These are phyloP conservation scores for Discostella stelligeroides DNA, from an alignment of 108 stramenopile species.

Conservation along the genomic window DNA sequence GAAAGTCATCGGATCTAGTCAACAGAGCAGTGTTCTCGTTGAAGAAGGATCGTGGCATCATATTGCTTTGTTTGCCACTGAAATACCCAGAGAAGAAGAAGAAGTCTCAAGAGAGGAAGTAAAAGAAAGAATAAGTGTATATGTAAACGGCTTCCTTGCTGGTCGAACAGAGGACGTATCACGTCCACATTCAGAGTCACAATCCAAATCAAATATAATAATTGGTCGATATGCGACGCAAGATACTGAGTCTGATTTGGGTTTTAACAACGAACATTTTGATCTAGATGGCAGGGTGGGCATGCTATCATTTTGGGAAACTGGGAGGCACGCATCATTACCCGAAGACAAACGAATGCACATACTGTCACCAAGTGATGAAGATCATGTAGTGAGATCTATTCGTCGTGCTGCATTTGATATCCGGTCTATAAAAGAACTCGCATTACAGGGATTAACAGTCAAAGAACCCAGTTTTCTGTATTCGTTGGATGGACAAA, in stretches of 20 bases:
- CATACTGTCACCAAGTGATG: conserved; percentile 29
- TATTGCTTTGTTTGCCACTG: conserved; percentile 28
- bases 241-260: not conserved
- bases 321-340: conserved; percentile 16
- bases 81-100: conserved; percentile 8
- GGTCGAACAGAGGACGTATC: conserved; percentile 26
- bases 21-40: conserved; percentile 6
- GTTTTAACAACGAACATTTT: conserved; percentile 9
- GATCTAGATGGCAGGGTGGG: conserved; percentile 35
- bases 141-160: conserved; percentile 32
- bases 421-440: conserved; percentile 27
- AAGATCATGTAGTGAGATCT: conserved; percentile 40
- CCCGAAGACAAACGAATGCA: conserved; percentile 22
- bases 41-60: conserved; percentile 39
- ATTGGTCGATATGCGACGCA: conserved; percentile 20
- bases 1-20: conserved; percentile 16
- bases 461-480: conserved; percentile 37
- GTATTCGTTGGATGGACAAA: conserved; percentile 43
- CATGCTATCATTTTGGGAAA: conserved; percentile 49
- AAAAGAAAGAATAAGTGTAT: conserved; percentile 42
- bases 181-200: conserved; percentile 8
- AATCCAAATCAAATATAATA: not conserved
- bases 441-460: conserved; percentile 29
- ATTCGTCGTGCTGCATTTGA: conserved; percentile 32
- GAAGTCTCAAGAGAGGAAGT: too few species aligned